A percentile compares a stretch with the other conserved stretches of the same genome.
phyloP scores from a whole-genome alignment of 1,284 basidiomycete species.

The Moniliophthora roreri region DNA sequence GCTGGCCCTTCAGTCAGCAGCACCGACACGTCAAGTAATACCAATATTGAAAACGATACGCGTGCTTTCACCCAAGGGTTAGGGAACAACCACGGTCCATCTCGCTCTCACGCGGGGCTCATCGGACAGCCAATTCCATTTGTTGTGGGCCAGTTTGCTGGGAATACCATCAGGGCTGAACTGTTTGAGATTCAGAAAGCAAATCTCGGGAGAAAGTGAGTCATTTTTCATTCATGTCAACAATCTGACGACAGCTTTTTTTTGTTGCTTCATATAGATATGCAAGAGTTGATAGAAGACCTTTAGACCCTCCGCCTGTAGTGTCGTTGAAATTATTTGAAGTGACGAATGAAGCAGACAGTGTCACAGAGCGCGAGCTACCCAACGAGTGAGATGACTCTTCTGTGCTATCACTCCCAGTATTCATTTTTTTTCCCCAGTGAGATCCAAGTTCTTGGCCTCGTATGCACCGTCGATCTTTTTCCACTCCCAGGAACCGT shows the following conservation, averaged over 20 bases:
- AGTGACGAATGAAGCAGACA: conserved; percentile 25
- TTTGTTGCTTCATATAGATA: conserved; percentile 26
- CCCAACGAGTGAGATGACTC: conserved; percentile 32
- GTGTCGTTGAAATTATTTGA: conserved; percentile 32
- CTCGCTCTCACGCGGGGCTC: conserved; percentile 9
- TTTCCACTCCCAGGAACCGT: conserved; percentile 45
- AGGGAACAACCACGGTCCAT: background rate
- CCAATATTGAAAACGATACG: background rate
- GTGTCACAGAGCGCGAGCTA: conserved; percentile 35
- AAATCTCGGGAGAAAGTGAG: conserved; percentile 17
- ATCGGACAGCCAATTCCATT: conserved; percentile 51
- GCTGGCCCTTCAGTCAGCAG: background rate
- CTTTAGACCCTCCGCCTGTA: conserved; percentile 38
- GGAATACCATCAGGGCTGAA: conserved; percentile 57
- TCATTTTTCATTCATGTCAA: background rate
- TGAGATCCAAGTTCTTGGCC: conserved; percentile 46
- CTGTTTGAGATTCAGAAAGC: conserved; percentile 45
- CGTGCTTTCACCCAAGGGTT: no score
- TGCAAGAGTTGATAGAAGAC: conserved; percentile 38
- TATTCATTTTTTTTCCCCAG: conserved; percentile 24
- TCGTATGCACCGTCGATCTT: conserved; percentile 66
- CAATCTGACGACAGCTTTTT: background rate
- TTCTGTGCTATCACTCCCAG: conserved; percentile 9
- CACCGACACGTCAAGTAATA: background rate
- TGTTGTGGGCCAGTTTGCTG: conserved; percentile 56